Evolutionary conservation across 1,284 basidiomycete genomes (phyloP), one percentile per base, ranked within the genome.

Genomic region (Xerocomus minutiporus): DNA sequence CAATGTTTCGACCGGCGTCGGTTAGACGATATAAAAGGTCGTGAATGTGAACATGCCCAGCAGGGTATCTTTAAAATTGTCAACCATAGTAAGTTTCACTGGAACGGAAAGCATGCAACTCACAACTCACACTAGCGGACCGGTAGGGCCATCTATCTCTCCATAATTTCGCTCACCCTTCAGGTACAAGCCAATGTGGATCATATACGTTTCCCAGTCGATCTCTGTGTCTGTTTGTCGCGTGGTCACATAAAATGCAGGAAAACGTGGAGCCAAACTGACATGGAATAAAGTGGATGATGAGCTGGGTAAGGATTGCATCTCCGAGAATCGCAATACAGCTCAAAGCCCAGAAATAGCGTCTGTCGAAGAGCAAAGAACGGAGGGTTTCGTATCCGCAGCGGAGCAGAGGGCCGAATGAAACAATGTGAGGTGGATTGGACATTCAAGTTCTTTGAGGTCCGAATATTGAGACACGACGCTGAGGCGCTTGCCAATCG

Each of bases 131-230:
- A 98, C 95, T 13, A 97, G 77, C 6, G 92, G 93, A 6, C 97
- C 97, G 3, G 93, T 97, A 8, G 93, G 94, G 0, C 96, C 96
- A 54, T 80, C 77, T 54, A 99, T 88, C 52, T 79, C 73, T n/a
- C 82, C 75, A 67, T 99, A 99, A 68, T 95, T 83, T 28, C 88
- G 77, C 70, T 97, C 87, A 36, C 96, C 96, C 43, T 83, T 79
- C 43, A 89, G 64, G 70, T 91, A 95, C 46, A 90, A 69, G 50
- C 86, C 78, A 2, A 91, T 81, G 57, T 99, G 97, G 54, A 88
- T 77, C 81, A 95, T 88, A 65, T 97, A 97, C 0, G 94, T 96
- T 66, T 84, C 80, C 82, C 90, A 99, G 73, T 99, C 97, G 64
- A 99, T 99, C 72, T 99, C 96, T n/a, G 97, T 99, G 73, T 95